Evolutionary conservation across 257 asterid species (phyloP), one percentile per base, ranked within the genome.

Genomic region (Gentiana macrophylla): DNA sequence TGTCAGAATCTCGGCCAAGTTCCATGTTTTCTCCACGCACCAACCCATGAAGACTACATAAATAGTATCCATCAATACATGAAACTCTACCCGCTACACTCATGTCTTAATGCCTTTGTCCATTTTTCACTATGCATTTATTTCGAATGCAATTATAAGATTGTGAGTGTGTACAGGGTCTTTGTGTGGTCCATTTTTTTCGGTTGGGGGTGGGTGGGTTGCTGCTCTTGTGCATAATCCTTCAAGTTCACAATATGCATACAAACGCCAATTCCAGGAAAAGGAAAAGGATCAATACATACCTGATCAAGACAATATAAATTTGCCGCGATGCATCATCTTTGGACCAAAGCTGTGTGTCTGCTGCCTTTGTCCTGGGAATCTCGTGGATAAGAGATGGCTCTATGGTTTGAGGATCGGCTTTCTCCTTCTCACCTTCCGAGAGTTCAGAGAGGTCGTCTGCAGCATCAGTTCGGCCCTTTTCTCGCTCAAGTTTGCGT

Each of bases 21-120:
- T 84, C 87, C 94, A 84, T 73, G 78, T 81, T 73, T 72, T 82
- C 86, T 62, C 91, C 91, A 9, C 91, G 82, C 62, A 82, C 77
- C 85, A 81, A 74, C 50, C 91, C 90, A 4, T 84, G 94, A 57
- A 77, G 75, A 77, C 94, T 84, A 58, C 79, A 70, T 11, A 64
- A 67, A 68, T 53, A 64, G 60, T 57, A 49, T 52, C 53, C 55
- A 53, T 54, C 37, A 49, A 50, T 61, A 50, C 36, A 53, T 57
- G 60, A 59, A 67, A 58, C 45, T 70, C 54, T 41, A 24, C 48
- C n/a, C 10, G 32, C 38, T 41, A 51, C 24, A 24, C 24, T 24
- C 24, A 24, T 24, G 24, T 24, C 24, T 24, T 24, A 24, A 24
- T 24, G 24, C 24, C 24, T 24, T 0, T 24, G 24, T 24, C 24